Conservation (phyloP, 768 basidiomycete genomes). For the Amanita jacksonii region DNA sequence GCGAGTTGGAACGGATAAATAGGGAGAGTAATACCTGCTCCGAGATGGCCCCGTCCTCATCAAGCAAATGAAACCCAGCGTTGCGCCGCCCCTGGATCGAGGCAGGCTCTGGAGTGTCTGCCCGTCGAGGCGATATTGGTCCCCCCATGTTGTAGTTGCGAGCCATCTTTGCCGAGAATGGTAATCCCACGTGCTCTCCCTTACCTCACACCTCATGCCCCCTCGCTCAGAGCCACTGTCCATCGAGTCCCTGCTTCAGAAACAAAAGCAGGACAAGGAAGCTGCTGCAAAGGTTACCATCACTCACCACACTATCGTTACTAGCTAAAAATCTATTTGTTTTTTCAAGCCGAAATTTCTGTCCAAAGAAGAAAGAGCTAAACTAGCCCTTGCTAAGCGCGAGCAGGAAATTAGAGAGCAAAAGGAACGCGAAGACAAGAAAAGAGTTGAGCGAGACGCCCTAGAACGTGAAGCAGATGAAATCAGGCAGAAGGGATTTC, state of each 20-base stretch:
- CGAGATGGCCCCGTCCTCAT: slow-evolving; percentile 62
- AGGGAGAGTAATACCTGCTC: slow-evolving; percentile 33
- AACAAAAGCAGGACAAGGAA: slow-evolving; percentile 84
- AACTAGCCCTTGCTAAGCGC: slow-evolving; percentile 81
- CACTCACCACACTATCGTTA: not conserved
- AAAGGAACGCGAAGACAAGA: slow-evolving; percentile 52
- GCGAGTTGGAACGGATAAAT: not conserved
- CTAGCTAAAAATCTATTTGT: slow-evolving; percentile 4
- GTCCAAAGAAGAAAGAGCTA: slow-evolving; percentile 84
- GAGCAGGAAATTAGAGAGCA: slow-evolving; percentile 73
- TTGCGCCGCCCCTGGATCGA: slow-evolving; percentile 53
- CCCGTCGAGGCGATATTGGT: slow-evolving; percentile 37
- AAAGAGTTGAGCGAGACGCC: slow-evolving; percentile 51
- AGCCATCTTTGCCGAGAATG: slow-evolving; percentile 9
- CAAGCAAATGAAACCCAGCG: slow-evolving; percentile 45
- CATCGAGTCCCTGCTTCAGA: slow-evolving; percentile 78
- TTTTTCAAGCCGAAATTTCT: slow-evolving; percentile 80
- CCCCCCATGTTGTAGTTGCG: slow-evolving; percentile 13
- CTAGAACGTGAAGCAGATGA: slow-evolving; percentile 74
- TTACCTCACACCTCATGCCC: slow-evolving; percentile 27
- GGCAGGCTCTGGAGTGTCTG: slow-evolving; percentile 54
- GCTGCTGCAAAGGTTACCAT: slow-evolving; percentile 79
- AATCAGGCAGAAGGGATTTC: slow-evolving; percentile 42
- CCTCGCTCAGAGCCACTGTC: slow-evolving; percentile 65
- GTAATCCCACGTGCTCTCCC: slow-evolving; percentile 9